A percentile compares a stretch with the other conserved stretches of the same genome.
Evolutionary conservation across 1,139 yeast species (phyloP).

Genomic region (Waltiozyma sp.): DNA sequence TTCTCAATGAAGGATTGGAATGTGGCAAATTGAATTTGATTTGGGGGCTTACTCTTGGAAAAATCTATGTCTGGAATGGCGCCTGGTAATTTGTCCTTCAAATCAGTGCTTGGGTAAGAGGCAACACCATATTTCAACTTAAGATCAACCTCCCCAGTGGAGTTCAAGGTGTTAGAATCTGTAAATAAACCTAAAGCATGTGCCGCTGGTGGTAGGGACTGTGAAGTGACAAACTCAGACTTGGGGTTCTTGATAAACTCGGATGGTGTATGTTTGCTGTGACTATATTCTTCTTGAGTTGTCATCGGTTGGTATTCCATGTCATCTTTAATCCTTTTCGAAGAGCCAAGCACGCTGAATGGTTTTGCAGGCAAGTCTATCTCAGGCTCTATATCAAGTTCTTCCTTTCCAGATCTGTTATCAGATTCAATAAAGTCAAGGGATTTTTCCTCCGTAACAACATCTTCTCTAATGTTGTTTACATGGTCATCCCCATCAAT

Average conservation of each 20-base stretch:
- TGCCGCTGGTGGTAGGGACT: slow-evolving; percentile 61
- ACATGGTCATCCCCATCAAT: too few relatives aligned
- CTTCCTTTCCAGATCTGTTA: too few relatives aligned
- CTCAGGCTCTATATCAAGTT: too few relatives aligned
- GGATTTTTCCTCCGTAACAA: too few relatives aligned
- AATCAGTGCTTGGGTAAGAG: slow-evolving; percentile 71
- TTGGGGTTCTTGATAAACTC: slow-evolving; percentile 55
- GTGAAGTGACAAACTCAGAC: slow-evolving; percentile 65
- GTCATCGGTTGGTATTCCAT: too few relatives aligned
- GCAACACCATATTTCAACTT: slow-evolving; percentile 81
- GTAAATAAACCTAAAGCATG: slow-evolving; percentile 56
- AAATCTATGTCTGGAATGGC: slow-evolving; percentile 79
- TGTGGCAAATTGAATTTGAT: slow-evolving; percentile 87
- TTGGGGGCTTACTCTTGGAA: slow-evolving; percentile 75
- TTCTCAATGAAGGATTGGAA: slow-evolving; percentile 81
- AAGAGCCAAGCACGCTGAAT: too few relatives aligned
- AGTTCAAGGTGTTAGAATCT: slow-evolving; percentile 43
- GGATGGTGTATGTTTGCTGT: slow-evolving; percentile 1
- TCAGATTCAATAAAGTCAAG: too few relatives aligned
- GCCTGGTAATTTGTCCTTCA: slow-evolving; percentile 75
- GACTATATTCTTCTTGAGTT: too few relatives aligned
- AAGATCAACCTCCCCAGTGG: slow-evolving; percentile 57
- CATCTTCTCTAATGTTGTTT: too few relatives aligned
- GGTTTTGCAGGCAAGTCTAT: too few relatives aligned
- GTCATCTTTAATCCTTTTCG: neutral